Evolutionary conservation across 345 rosid genomes (phyloP).

Genomic region (Reutealis trisperma): DNA sequence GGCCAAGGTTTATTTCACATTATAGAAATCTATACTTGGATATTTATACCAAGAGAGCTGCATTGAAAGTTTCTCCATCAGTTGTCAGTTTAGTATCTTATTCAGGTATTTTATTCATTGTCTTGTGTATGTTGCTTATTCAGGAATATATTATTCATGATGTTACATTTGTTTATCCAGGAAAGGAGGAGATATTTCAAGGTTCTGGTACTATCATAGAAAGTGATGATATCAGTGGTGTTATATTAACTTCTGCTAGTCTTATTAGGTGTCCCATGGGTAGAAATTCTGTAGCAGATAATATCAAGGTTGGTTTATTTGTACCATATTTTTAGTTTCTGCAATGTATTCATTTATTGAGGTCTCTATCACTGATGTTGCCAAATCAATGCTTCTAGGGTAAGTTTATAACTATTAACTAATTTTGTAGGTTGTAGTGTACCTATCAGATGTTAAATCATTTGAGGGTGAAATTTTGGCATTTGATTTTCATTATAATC

Average conservation of each 20-base stretch:
- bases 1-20: background rate
- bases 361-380: no score
- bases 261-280: background rate
- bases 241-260: background rate
- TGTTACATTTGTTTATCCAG: background rate
- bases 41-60: background rate
- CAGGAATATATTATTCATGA: background rate
- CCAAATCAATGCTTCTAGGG: no score
- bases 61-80: background rate
- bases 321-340: no score
- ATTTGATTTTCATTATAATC: constrained; percentile 1
- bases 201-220: background rate
- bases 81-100: background rate
- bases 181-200: background rate
- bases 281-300: background rate
- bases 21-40: background rate
- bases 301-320: background rate
- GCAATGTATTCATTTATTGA: no score
- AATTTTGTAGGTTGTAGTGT: background rate
- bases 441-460: background rate
- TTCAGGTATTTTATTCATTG: background rate
- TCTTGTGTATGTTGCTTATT: background rate
- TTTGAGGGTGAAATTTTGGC: background rate
- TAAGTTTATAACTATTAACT: background rate
- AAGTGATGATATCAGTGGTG: background rate